Evolutionary conservation across 2,329 filamentous ascomycete species (phyloP).

Genomic region (Ceratocystis alfenasii): DNA sequence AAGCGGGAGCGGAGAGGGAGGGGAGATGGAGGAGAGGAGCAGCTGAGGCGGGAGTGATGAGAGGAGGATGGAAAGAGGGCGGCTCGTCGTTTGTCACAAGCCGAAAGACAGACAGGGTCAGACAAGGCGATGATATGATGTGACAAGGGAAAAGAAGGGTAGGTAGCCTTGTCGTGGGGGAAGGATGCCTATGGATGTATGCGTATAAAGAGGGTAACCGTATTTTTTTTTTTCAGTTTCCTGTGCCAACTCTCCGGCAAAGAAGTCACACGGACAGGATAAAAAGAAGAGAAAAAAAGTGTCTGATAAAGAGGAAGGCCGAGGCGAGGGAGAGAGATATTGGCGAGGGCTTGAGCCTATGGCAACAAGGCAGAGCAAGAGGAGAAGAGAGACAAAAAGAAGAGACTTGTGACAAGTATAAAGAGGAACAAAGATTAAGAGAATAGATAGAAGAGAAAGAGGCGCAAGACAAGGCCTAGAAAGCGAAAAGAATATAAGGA

Average conservation of each 20-base stretch:
- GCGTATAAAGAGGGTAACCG: not conserved
- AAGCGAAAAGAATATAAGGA: not conserved
- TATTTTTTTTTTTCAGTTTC: not conserved
- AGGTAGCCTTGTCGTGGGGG: not conserved
- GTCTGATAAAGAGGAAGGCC: not conserved
- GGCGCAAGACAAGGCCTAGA: not conserved
- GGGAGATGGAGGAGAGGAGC: not conserved
- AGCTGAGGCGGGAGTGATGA: not conserved
- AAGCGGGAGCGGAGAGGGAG: not conserved
- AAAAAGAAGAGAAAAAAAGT: not conserved
- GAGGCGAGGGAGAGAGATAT: not conserved
- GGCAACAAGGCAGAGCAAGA: not conserved
- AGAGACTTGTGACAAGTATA: not conserved
- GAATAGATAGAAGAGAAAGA: not conserved
- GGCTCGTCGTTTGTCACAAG: not conserved
- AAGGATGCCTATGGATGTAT: not conserved
- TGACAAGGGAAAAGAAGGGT: not conserved
- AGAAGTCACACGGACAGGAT: not conserved
- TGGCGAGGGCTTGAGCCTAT: not conserved
- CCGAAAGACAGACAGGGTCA: not conserved
- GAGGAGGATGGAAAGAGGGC: not conserved
- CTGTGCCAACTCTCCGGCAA: not conserved
- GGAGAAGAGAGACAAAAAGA: not conserved
- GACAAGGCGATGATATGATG: not conserved
- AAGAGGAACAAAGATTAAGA: slow-evolving; percentile 1